These are phyloP conservation scores for Immersiella caudata DNA, from an alignment of 495 filamentous ascomycete genomes.

Conservation along the genomic window DNA sequence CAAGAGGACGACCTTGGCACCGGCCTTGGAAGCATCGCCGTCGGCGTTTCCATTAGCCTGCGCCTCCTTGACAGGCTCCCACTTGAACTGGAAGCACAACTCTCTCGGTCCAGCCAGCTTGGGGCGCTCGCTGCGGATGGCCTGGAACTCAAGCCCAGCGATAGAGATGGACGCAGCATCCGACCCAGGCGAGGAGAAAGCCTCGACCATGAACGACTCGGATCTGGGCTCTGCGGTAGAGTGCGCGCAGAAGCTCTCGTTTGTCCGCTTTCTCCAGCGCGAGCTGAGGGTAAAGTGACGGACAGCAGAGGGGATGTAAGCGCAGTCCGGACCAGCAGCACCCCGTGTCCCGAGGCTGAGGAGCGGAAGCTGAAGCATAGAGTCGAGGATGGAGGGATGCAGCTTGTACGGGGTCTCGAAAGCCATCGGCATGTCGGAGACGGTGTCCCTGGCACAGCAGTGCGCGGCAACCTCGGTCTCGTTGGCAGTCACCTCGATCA, in stretches of 20 bases:
- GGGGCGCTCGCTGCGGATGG: conserved; percentile 15
- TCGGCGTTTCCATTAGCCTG: conserved; percentile 22
- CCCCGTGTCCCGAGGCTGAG: conserved; percentile 28
- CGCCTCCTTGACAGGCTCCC: conserved; percentile 37
- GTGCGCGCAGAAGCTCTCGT: conserved; percentile 36
- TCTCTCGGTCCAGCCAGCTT: conserved; percentile 30
- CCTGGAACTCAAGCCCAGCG: conserved; percentile 33
- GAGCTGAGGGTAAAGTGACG: conserved; percentile 35
- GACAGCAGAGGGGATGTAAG: conserved; percentile 34
- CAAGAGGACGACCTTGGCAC: conserved; percentile 41
- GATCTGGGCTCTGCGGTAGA: conserved; percentile 33
- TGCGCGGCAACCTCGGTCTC: conserved; percentile 37
- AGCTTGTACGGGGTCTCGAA: conserved; percentile 48
- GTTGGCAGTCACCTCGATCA: conserved; percentile 40
- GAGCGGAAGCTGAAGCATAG: conserved; percentile 45
- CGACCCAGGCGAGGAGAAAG: conserved; percentile 34
- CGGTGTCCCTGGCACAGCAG: conserved; percentile 50
- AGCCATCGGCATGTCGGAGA: conserved; percentile 49
- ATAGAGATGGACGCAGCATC: conserved; percentile 36
- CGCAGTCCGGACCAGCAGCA: conserved; percentile 7
- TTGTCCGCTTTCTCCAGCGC: conserved; percentile 31
- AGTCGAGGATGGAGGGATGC: conserved; percentile 52
- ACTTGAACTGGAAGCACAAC: conserved; percentile 48
- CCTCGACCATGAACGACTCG: conserved; percentile 36
- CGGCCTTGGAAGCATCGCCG: conserved; percentile 16